A percentile compares a stretch with the other conserved stretches of the same genome.
Conservation (phyloP, 2,329 filamentous ascomycete species). For the Penicillium sp. region DNA sequence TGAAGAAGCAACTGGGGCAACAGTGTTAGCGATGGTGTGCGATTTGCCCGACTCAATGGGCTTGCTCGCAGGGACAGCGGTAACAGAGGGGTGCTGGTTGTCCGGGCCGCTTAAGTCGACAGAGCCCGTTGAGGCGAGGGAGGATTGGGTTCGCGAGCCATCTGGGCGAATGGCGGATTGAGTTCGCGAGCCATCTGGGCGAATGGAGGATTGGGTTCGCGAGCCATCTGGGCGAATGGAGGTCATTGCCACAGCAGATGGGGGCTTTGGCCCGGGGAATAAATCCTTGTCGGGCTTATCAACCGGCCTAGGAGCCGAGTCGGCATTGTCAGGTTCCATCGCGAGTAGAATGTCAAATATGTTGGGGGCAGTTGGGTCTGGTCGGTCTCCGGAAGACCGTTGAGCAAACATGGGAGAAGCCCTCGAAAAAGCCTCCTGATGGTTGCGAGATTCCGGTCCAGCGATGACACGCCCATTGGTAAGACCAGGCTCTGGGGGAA, state of each 20-base stretch:
- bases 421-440: neutral
- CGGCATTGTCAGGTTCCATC: neutral
- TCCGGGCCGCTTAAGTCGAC: too few relatives aligned
- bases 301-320: neutral
- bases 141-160: neutral
- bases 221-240: neutral
- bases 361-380: neutral
- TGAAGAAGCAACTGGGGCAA: neutral
- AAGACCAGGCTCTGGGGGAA: neutral
- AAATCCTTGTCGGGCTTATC: too few relatives aligned
- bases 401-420: neutral
- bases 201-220: neutral
- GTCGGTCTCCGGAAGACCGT: neutral
- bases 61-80: neutral
- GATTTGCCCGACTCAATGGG: too few relatives aligned
- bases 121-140: neutral
- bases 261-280: too few relatives aligned
- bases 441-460: neutral
- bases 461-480: neutral
- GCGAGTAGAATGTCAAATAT: neutral
- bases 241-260: neutral
- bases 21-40: neutral
- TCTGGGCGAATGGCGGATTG: neutral
- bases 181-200: neutral
- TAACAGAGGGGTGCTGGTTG: neutral